phyloP scores from a whole-genome alignment of 306 rosid species.

The Lathyrus tuberosus region DNA sequence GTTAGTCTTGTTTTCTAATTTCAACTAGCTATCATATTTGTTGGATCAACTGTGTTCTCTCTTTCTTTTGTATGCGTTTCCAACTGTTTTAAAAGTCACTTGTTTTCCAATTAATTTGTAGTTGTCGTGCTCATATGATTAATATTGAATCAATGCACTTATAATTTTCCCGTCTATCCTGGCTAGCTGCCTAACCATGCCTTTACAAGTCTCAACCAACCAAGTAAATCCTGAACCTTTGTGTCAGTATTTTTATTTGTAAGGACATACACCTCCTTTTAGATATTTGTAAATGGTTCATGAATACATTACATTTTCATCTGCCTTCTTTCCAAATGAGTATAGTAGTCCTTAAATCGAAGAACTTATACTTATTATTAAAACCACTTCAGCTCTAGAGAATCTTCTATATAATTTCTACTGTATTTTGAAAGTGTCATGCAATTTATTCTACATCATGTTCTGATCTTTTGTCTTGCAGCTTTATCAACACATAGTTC shows the following conservation, averaged over 20 bases:
- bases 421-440: conserved; percentile 32
- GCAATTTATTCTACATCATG: conserved; percentile 34
- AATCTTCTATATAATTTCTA: conserved; percentile 9
- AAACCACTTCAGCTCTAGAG: conserved; percentile 23
- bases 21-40: conserved; percentile 12
- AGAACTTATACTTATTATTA: conserved; percentile 35
- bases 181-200: not conserved
- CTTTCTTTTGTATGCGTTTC: conserved; percentile 9
- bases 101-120: conserved; percentile 31
- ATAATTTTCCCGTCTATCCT: conserved; percentile 16
- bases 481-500: conserved; percentile 98
- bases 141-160: not conserved
- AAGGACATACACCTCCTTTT: conserved; percentile 10
- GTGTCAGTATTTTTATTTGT: conserved; percentile 14
- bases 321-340: conserved; percentile 11
- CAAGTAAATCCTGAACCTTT: conserved; percentile 1
- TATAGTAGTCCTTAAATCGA: conserved; percentile 29
- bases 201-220: conserved; percentile 23
- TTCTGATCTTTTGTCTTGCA: conserved; percentile 50
- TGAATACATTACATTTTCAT: conserved; percentile 28
- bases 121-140: not conserved
- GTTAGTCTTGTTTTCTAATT: conserved; percentile 16
- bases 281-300: conserved; percentile 27
- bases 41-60: conserved; percentile 13
- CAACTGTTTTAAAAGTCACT: not conserved